Percentiles rank a stretch among this genome's conserved stretches.
These are phyloP conservation scores for Aureobasidium melanogenum DNA, from an alignment of 2,329 filamentous ascomycete species.

Conservation along the genomic window DNA sequence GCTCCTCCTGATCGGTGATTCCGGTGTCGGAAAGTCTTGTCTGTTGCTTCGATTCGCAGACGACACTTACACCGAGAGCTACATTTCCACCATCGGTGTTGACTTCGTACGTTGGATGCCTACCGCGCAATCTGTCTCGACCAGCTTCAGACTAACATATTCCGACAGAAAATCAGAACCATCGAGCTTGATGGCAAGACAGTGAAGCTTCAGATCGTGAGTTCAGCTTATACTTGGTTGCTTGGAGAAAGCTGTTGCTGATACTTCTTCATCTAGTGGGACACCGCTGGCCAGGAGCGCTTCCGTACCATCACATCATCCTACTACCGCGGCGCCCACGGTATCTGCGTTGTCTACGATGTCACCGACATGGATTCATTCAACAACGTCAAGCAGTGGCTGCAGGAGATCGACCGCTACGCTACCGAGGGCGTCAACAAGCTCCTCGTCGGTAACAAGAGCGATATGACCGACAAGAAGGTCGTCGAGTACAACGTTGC, in stretches of 20 bases:
- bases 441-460: conserved; percentile 98
- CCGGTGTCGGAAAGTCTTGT: conserved; percentile 99
- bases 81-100: conserved; percentile 99
- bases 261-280: conserved; percentile 59
- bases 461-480: conserved; percentile 99
- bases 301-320: conserved; percentile 99
- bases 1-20: conserved; percentile 99
- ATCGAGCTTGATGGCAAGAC: conserved; percentile 99
- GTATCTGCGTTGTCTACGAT: conserved; percentile 99
- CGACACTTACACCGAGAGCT: conserved; percentile 98
- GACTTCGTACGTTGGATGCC: conserved; percentile 69
- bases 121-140: background rate
- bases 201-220: conserved; percentile 97
- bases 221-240: conserved; percentile 26
- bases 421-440: conserved; percentile 99
- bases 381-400: conserved; percentile 99
- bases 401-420: conserved; percentile 98
- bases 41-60: conserved; percentile 95
- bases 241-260: conserved; percentile 4
- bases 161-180: conserved; percentile 87
- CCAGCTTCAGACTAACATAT: conserved; percentile 23
- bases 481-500: conserved; percentile 99
- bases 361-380: conserved; percentile 99
- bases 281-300: conserved; percentile 96
- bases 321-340: conserved; percentile 98